Evolutionary conservation across 495 filamentous ascomycete species (phyloP), one percentile per base, ranked within the genome.

Genomic region (Penicillium macrosclerotiorum): DNA sequence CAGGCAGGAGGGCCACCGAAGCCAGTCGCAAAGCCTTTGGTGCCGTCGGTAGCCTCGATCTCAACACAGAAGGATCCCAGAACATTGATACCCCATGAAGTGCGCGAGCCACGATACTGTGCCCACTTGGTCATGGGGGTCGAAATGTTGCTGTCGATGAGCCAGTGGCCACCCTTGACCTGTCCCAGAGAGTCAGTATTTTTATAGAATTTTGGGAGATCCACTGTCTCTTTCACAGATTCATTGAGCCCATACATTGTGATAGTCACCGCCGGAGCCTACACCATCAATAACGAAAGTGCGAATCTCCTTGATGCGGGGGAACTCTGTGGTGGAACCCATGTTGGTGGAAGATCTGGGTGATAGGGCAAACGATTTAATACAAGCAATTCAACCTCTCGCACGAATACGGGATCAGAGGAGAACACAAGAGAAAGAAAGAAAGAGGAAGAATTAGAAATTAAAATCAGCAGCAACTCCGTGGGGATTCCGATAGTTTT

Each of bases 51-150:
- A 8, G 86, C 86, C 57, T 92, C 89, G 33, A 95, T 82, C 62
- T 95, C 89, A n/a, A 96, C 80, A 50, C 87, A 91, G 73, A 96
- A 94, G 2, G 90, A 95, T 14, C 90, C 90, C 46, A 96, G 66
- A 7, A 95, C 90, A 53, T 96, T 96, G 75, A 96, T 95, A 19
- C 90, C 90, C 89, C 90, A 96, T 55, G 85, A 91, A 29, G 90
- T 95, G 42, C 90, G 74, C 25, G 90, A 94, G 32, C 83, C 77
- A 36, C 90, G 81, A 67, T 95, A 96, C 54, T 92, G 72, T 47
- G 90, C 86, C 79, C 89, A 96, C 57, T 79, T 72, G 29, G 90
- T 90, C 80, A 92, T 94, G 1, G 90, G 90, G 11, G 88, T 95
- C 0, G 90, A 87, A 60, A 96, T 96, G 47, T 88, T 83, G 45